These are phyloP conservation scores for Arthroderma sp. DNA, from an alignment of 2,329 filamentous ascomycete species.

Conservation along the genomic window DNA sequence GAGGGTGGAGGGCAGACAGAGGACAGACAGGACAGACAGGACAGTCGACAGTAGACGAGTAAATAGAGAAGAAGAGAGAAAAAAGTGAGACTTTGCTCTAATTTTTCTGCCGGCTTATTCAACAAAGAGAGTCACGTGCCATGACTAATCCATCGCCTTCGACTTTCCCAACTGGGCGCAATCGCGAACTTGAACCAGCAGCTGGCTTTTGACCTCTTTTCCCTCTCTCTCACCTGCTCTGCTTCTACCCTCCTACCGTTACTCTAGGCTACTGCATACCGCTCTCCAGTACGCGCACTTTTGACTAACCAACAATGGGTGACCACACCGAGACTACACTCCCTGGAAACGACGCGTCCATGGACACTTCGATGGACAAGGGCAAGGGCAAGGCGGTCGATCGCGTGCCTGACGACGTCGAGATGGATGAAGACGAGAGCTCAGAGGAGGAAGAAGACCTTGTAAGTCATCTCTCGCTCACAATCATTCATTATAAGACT, in stretches of 20 bases:
- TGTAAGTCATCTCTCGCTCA: constrained; percentile 19
- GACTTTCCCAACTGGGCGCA: no score
- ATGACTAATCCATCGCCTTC: no score
- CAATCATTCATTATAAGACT: neutral
- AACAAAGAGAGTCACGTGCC: no score
- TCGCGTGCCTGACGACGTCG: constrained; percentile 44
- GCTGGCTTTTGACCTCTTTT: no score
- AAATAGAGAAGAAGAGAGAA: no score
- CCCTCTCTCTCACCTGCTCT: neutral
- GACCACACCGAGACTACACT: constrained; percentile 22
- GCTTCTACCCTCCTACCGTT: no score
- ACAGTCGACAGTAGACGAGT: no score
- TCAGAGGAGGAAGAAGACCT: constrained; percentile 36
- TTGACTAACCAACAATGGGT: constrained; percentile 20
- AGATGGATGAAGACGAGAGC: constrained; percentile 62
- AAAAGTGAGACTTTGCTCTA: no score
- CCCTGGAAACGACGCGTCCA: constrained; percentile 29
- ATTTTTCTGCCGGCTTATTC: no score
- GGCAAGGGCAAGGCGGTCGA: constrained; percentile 75
- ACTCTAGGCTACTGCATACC: neutral
- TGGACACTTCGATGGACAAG: constrained; percentile 46
- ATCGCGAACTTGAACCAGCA: no score
- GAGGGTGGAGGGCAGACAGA: no score
- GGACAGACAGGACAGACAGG: no score
- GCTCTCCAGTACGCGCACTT: neutral